These are phyloP conservation scores for Opeltia flavorubescens DNA, from an alignment of 495 filamentous ascomycete genomes.

Conservation along the genomic window DNA sequence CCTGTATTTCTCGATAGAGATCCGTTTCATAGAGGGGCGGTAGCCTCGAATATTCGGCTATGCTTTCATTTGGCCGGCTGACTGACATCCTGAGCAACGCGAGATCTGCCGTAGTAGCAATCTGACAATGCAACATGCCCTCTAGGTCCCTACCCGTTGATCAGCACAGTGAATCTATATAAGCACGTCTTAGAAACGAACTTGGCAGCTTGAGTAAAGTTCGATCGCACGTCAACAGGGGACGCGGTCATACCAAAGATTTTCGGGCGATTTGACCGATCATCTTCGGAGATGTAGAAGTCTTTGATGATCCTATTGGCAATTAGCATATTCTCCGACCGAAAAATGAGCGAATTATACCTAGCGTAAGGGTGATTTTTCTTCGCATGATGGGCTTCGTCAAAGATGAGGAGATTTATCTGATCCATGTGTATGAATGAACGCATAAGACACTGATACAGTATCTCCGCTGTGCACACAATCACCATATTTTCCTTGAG, in stretches of 20 bases:
- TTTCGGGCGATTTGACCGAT: conserved; percentile 43
- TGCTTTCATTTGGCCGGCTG: conserved; percentile 43
- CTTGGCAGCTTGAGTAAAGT: conserved; percentile 54
- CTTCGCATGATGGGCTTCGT: conserved; percentile 95
- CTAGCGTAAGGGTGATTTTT: conserved; percentile 86
- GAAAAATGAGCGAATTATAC: conserved; percentile 15
- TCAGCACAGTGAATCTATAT: conserved; percentile 4
- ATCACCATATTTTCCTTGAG: conserved; percentile 68
- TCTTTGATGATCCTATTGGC: conserved; percentile 63
- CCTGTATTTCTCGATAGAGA: conserved; percentile 43
- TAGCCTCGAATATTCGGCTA: conserved; percentile 42
- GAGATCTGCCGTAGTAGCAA: conserved; percentile 65
- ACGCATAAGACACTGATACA: conserved; percentile 63
- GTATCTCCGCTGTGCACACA: conserved; percentile 84
- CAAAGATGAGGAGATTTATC: conserved; percentile 88
- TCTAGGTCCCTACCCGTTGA: conserved; percentile 49
- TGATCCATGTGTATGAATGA: conserved; percentile 68
- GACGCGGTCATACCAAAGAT: conserved; percentile 98
- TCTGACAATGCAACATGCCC: conserved; percentile 58
- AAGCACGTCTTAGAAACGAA: conserved; percentile 17
- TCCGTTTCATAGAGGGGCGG: conserved; percentile 42
- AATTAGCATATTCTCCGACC: conserved; percentile 2
- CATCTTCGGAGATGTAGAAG: conserved; percentile 45
- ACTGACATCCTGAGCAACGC: conserved; percentile 44
- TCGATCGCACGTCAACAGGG: conserved; percentile 71